Percentiles rank a stretch among this genome's conserved stretches.
Conservation (phyloP, 2,329 filamentous ascomycete species). For the Nothopassalora personata region DNA sequence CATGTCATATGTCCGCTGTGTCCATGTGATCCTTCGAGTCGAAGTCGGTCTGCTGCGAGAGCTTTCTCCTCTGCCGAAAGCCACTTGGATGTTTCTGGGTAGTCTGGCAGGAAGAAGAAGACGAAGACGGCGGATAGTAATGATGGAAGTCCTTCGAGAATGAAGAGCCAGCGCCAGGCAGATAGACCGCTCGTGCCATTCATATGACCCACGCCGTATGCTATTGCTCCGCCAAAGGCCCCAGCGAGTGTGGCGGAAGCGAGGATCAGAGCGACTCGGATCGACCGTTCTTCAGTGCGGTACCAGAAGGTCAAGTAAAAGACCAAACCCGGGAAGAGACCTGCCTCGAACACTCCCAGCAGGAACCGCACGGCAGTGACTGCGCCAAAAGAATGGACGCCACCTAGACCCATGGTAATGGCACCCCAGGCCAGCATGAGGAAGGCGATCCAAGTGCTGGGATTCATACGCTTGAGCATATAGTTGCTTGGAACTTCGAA, state of each 20-base stretch:
- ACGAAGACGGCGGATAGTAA: slow-evolving; percentile 49
- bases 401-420: slow-evolving; percentile 34
- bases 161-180: slow-evolving; percentile 75
- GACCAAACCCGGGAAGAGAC: slow-evolving; percentile 50
- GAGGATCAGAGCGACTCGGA: slow-evolving; percentile 30
- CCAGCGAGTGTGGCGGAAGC: slow-evolving; percentile 31
- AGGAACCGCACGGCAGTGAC: slow-evolving; percentile 41
- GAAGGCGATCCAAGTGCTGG: slow-evolving; percentile 31
- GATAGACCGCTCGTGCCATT: slow-evolving; percentile 48
- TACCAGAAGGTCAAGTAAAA: slow-evolving; percentile 31
- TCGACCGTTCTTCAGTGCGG: slow-evolving; percentile 29
- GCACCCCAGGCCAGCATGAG: slow-evolving; percentile 31
- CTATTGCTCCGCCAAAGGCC: slow-evolving; percentile 33
- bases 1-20: slow-evolving; percentile 43
- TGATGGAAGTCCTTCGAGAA: slow-evolving; percentile 47
- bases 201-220: slow-evolving; percentile 51
- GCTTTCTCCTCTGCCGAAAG: slow-evolving; percentile 39
- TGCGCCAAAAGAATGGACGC: slow-evolving; percentile 41
- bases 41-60: slow-evolving; percentile 39
- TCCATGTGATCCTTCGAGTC: slow-evolving; percentile 40
- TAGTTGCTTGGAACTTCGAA: slow-evolving; percentile 43
- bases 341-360: slow-evolving; percentile 48
- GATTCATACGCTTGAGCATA: slow-evolving; percentile 42
- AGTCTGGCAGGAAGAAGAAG: slow-evolving; percentile 51
- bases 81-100: slow-evolving; percentile 46